Percentiles rank a stretch among this genome's conserved stretches.
phyloP scores from a whole-genome alignment of 768 basidiomycete species.

The Psilocybe cyanescens region DNA sequence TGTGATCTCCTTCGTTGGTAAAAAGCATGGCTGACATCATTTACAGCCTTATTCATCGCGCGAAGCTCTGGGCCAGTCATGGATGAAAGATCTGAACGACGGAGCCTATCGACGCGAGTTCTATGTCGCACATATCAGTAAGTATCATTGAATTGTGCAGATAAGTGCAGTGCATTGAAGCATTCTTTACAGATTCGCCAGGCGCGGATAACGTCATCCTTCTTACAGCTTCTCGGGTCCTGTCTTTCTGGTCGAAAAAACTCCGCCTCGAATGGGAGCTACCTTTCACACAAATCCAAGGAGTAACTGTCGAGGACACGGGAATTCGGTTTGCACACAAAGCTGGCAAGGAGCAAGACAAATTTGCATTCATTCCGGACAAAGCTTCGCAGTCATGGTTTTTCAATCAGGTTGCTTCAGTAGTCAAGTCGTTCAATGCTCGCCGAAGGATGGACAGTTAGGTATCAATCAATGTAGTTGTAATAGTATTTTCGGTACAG shows the following conservation, averaged over 20 bases:
- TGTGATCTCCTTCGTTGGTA: conserved; percentile 29
- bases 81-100: conserved; percentile 94
- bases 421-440: conserved; percentile 79
- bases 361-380: conserved; percentile 77
- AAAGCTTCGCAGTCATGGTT: conserved; percentile 80
- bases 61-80: conserved; percentile 93
- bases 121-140: conserved; percentile 94
- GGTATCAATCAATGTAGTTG: conserved; percentile 8
- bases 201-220: conserved; percentile 82
- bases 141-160: conserved; percentile 21
- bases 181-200: conserved; percentile 56
- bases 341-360: conserved; percentile 72
- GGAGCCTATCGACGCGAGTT: conserved; percentile 83
- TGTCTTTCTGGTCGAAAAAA: conserved; percentile 86
- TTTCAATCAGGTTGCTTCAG: conserved; percentile 73
- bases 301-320: conserved; percentile 87
- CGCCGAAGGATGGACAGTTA: conserved; percentile 64
- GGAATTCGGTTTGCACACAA: conserved; percentile 90
- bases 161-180: background rate
- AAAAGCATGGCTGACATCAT: conserved; percentile 1
- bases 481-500: conserved; percentile 15
- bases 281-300: conserved; percentile 83
- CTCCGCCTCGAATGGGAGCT: conserved; percentile 92
- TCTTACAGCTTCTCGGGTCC: conserved; percentile 76
- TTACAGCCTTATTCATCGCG: conserved; percentile 83